Conservation (phyloP, 2,329 filamentous ascomycete species). For the Xylaria sp. region DNA sequence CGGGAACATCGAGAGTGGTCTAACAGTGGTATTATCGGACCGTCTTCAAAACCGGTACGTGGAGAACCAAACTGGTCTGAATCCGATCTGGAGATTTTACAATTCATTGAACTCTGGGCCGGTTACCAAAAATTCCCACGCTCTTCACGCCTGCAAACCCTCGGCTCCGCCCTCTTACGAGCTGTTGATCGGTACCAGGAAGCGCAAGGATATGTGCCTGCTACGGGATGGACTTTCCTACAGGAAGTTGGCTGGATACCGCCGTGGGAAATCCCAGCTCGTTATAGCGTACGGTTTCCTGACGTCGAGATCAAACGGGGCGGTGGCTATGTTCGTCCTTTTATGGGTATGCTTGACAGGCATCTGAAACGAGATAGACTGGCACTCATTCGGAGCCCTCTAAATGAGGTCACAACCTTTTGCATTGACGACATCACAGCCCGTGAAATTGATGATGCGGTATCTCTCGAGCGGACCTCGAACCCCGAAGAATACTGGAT, state of each 20-base stretch:
- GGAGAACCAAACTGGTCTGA: slow-evolving; percentile 55
- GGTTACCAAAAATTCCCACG: slow-evolving; percentile 64
- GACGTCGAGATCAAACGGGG: slow-evolving; percentile 56
- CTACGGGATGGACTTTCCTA: slow-evolving; percentile 71
- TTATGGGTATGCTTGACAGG: slow-evolving; percentile 48
- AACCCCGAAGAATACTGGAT: slow-evolving; percentile 72
- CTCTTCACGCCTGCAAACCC: slow-evolving; percentile 64
- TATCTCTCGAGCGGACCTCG: slow-evolving; percentile 73
- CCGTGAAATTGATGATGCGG: slow-evolving; percentile 79
- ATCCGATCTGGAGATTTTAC: slow-evolving; percentile 66
- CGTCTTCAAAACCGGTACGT: slow-evolving; percentile 41
- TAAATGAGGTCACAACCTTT: slow-evolving; percentile 69
- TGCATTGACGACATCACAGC: slow-evolving; percentile 77
- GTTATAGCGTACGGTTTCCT: slow-evolving; percentile 69
- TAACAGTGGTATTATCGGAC: slow-evolving; percentile 60
- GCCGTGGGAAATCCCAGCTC: slow-evolving; percentile 74
- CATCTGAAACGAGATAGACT: slow-evolving; percentile 57
- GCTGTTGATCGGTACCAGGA: slow-evolving; percentile 68
- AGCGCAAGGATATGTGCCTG: slow-evolving; percentile 56
- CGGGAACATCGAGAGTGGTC: slow-evolving; percentile 62
- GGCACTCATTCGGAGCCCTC: slow-evolving; percentile 65
- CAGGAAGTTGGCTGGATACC: slow-evolving; percentile 78
- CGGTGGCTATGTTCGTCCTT: slow-evolving; percentile 54
- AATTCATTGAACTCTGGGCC: slow-evolving; percentile 76
- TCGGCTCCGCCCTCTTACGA: slow-evolving; percentile 73